These are phyloP conservation scores for Pseudogymnoascus sp. DNA, from an alignment of 2,329 filamentous ascomycete genomes.

Conservation along the genomic window DNA sequence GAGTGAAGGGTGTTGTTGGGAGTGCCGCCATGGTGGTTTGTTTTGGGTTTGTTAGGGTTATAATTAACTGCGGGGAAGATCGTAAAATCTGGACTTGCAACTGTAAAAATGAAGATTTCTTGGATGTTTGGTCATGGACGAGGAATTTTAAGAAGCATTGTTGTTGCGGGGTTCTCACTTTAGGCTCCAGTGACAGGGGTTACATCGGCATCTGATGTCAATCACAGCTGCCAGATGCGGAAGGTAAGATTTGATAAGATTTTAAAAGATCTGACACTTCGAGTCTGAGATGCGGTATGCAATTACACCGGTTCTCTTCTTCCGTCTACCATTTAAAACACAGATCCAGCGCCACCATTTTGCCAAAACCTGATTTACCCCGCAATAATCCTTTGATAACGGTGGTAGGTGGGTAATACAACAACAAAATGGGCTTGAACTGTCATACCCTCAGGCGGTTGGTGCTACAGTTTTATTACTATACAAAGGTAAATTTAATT, in stretches of 20 bases:
- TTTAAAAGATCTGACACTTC: neutral
- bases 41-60: neutral
- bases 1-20: constrained; percentile 13
- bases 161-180: neutral
- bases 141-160: neutral
- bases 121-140: neutral
- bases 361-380: too few species aligned
- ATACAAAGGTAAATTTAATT: too few species aligned
- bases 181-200: neutral
- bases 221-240: neutral
- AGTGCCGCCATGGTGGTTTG: constrained; percentile 9
- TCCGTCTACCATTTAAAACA: too few species aligned
- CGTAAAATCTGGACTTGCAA: neutral
- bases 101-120: neutral
- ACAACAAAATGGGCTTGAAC: too few species aligned
- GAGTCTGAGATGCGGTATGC: neutral
- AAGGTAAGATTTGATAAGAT: neutral
- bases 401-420: too few species aligned
- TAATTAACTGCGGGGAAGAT: neutral
- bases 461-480: too few species aligned
- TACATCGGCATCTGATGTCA: neutral
- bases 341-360: too few species aligned
- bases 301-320: neutral
- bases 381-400: too few species aligned
- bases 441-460: too few species aligned